Evolutionary conservation across 2,329 filamentous ascomycete species (phyloP), one percentile per base, ranked within the genome.

Genomic region (Epichloe uncinata): DNA sequence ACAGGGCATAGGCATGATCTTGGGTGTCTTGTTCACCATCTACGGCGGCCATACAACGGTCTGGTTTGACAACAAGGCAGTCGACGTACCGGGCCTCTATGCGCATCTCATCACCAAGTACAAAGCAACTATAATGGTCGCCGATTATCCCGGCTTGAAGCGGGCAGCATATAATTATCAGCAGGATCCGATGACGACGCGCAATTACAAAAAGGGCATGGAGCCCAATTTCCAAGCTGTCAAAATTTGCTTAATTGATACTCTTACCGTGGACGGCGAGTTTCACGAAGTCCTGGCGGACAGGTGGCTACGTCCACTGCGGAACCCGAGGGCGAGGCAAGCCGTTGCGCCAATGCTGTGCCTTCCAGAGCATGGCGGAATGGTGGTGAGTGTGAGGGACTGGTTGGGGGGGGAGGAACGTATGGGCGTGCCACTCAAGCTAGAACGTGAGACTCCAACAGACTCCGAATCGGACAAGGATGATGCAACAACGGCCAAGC

Each of bases 371-470:
- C 93, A 98, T 64, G 94, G 93, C 43, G 93, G 93, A 51, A 98
- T 98, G 93, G 86, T 97, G 8, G 88, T 98, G 53, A 93, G 89
- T 60, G 81, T 97, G 50, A 79, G 94, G 49, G 93, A 98, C 64
- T 98, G 93, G 93, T 69, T 98, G 2, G 93, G 93, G 94, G 94
- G 93, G 3, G 93, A 98, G 70, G 93, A 98, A 64, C 80, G 93
- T 37, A 95, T 98, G 91, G 94, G 94, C 16, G 96, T 91, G 59
- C 81, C 85, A 5, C 69, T 98, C 51, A 93, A 84, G 62, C 73
- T 75, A n/a, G 74, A 80, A 35, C 60, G 77, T 26, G 77, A 75
- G 35, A 63, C 74, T 8, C 75, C 78, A 15, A 71, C 73, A 3
- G 75, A 75, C 13, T 65, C 68, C 0, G 73, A 72, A 2, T 67